Evolutionary conservation across 78 protist genomes (phyloP).

Genomic region (Cyanophora paradoxa): DNA sequence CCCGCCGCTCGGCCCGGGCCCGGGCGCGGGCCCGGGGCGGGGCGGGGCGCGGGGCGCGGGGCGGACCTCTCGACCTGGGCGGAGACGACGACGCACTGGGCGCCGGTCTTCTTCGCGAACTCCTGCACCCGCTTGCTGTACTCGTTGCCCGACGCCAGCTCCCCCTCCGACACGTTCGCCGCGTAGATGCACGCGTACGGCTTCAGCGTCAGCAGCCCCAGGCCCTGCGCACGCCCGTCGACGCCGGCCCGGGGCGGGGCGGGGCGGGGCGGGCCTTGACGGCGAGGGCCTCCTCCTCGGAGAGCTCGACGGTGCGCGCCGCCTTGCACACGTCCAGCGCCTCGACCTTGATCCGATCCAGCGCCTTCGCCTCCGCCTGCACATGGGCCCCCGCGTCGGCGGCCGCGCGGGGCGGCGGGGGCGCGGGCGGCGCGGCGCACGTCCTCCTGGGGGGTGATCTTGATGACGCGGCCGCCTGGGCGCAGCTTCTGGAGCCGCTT

Average conservation of each 20-base stretch:
- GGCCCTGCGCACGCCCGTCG: not conserved
- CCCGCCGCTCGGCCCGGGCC: too few species aligned
- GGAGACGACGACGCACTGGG: constrained; percentile 23
- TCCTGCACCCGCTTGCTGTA: not conserved
- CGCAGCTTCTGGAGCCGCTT: not conserved
- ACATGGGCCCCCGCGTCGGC: too few species aligned
- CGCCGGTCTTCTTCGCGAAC: constrained; percentile 19
- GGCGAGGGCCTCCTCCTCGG: not conserved
- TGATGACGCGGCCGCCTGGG: not conserved
- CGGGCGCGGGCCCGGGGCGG: too few species aligned
- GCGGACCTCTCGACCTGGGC: not conserved
- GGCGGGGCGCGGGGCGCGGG: not conserved
- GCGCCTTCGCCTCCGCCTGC: not conserved
- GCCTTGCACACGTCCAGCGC: not conserved
- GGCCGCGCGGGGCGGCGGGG: too few species aligned
- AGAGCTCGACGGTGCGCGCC: not conserved
- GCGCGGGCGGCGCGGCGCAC: too few species aligned
- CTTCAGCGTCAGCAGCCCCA: constrained; percentile 16
- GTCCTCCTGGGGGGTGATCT: not conserved
- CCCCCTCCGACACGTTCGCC: constrained; percentile 30
- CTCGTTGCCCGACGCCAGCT: constrained; percentile 3
- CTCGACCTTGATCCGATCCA: not conserved
- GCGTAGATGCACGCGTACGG: constrained; percentile 38
- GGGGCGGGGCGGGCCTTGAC: too few species aligned
- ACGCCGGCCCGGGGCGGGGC: too few species aligned